Evolutionary conservation across 495 filamentous ascomycete genomes (phyloP), one percentile per base, ranked within the genome.

Genomic region (Aspergillus taichungensis): DNA sequence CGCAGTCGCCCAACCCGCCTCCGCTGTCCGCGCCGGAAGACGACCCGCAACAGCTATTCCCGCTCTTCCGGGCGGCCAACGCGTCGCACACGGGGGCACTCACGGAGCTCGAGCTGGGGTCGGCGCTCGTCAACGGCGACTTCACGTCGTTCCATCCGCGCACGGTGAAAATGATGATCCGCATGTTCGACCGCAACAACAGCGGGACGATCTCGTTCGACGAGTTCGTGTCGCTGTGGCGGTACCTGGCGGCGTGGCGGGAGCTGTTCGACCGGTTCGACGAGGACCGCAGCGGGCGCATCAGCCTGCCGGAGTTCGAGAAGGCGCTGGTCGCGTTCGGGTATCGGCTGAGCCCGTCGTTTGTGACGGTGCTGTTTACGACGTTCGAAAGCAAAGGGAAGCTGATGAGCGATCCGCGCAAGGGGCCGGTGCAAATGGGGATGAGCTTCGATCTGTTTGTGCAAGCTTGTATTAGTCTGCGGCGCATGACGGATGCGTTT

Each of bases 401-500:
- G 34, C 60, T 65, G 48, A 50, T 66, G 46, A 55, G 43, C 36
- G 56, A 49, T 5, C 40, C 49, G 37, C 36, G 51, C 6, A 53
- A 55, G 46, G 60, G 51, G 12, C 51, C 61, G 8, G 62, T 64
- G 34, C 75, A 78, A 47, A 71, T 71, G 42, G 84, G 80, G 34
- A 88, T 98, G 75, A 87, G 84, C 65, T 97, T 98, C 56, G 92
- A 98, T 73, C 67, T 98, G 39, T 98, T 97, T 62, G 92, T 98
- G 51, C 92, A 98, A 72, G 88, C 87, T 28, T 97, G 92, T 61
- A 98, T 98, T 57, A 84, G 79, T 58, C 71, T 98, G 54, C 94
- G 95, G 77, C 76, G 94, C 47, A 96, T 98, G 91, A 98, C 92
- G 50, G 92, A 98, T 63, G 91, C 96, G 13, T 98, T 98, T 63